Percentiles rank a stretch among this genome's conserved stretches.
phyloP scores from a whole-genome alignment of 331 rosid genomes.

The Prunus yedoensis region DNA sequence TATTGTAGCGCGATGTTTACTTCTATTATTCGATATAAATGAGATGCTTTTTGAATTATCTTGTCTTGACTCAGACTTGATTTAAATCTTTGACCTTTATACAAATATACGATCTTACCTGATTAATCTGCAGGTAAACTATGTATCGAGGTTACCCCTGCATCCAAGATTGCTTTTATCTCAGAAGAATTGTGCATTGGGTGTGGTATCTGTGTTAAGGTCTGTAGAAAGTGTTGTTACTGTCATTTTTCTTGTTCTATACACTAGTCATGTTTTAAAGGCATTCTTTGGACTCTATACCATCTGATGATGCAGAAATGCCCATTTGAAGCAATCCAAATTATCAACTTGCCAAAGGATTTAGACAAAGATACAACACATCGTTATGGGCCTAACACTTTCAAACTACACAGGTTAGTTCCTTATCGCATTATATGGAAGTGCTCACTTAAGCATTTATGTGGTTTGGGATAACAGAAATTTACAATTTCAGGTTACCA shows the following conservation, averaged over 20 bases:
- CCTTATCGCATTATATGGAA: not conserved
- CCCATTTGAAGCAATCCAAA: conserved; percentile 90
- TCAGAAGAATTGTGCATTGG: too few species aligned
- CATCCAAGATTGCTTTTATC: conserved; percentile 74
- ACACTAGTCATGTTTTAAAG: not conserved
- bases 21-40: not conserved
- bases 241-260: not conserved
- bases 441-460: not conserved
- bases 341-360: conserved; percentile 79
- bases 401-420: conserved; percentile 78
- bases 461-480: conserved; percentile 13
- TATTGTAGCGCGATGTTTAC: not conserved
- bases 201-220: too few species aligned
- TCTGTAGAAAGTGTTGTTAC: conserved; percentile 11
- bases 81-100: not conserved
- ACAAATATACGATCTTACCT: not conserved
- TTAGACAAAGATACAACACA: conserved; percentile 91
- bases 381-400: conserved; percentile 88
- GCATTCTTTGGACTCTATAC: conserved; percentile 9
- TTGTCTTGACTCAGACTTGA: not conserved
- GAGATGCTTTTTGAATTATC: not conserved
- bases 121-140: conserved; percentile 51
- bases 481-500: conserved; percentile 60
- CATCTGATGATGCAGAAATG: conserved; percentile 62
- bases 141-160: conserved; percentile 79